Percentiles rank a stretch among this genome's conserved stretches.
These are phyloP conservation scores for Ceratocystis cubensis DNA, from an alignment of 2,329 filamentous ascomycete genomes.

Conservation along the genomic window DNA sequence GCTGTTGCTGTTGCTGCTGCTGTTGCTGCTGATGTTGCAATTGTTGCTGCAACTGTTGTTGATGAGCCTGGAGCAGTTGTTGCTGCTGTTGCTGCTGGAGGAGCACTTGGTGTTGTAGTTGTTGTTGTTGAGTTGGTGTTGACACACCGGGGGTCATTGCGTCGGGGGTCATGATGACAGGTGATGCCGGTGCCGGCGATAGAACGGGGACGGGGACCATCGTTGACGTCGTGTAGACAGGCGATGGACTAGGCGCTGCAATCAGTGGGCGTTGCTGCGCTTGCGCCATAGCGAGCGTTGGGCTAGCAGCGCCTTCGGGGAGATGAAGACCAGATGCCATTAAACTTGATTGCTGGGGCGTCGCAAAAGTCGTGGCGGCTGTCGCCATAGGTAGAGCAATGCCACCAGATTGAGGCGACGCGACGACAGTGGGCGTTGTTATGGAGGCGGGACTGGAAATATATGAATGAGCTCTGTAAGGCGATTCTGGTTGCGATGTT, in stretches of 20 bases:
- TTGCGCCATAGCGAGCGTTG: conserved; percentile 22
- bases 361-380: conserved; percentile 17
- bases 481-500: conserved; percentile 53
- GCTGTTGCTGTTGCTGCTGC: neutral
- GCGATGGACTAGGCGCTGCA: conserved; percentile 13
- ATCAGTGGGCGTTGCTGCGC: conserved; percentile 19
- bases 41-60: conserved; percentile 16
- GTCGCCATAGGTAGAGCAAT: conserved; percentile 17
- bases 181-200: conserved; percentile 19
- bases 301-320: conserved; percentile 22
- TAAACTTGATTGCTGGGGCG: conserved; percentile 17
- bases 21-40: neutral
- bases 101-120: conserved; percentile 11
- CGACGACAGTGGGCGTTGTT: conserved; percentile 29
- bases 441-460: conserved; percentile 35
- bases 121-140: conserved; percentile 13
- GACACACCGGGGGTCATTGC: conserved; percentile 15
- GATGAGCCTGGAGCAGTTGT: conserved; percentile 9
- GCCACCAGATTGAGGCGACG: conserved; percentile 16
- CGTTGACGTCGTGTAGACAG: conserved; percentile 23
- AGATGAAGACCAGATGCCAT: conserved; percentile 21
- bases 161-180: conserved; percentile 16
- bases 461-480: conserved; percentile 41
- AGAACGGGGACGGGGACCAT: conserved; percentile 23
- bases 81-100: conserved; percentile 16